Conservation (phyloP, 805 yeast species). For the Yamadazyma sp. region DNA sequence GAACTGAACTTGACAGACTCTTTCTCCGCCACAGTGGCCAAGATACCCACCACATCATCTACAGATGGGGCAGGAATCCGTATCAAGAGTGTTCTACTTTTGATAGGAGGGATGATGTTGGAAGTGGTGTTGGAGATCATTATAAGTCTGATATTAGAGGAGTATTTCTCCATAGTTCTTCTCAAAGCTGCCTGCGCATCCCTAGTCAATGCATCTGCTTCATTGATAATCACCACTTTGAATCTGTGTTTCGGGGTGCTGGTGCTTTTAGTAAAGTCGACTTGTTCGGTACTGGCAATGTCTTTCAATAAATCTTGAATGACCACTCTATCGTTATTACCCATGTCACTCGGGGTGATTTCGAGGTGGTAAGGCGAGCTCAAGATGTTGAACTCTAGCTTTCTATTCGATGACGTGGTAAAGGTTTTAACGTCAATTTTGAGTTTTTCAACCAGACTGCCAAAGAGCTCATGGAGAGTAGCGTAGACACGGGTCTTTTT, state of each 20-base stretch:
- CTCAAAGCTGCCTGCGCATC: conserved; percentile 96
- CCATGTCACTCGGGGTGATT: conserved; percentile 96
- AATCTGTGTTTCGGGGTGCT: conserved; percentile 52
- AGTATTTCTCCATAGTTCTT: conserved; percentile 94
- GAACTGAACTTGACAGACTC: conserved; percentile 53
- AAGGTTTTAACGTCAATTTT: conserved; percentile 90
- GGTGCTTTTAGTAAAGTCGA: conserved; percentile 61
- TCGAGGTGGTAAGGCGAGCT: conserved; percentile 89
- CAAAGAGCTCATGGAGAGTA: conserved; percentile 75
- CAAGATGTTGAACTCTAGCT: conserved; percentile 89
- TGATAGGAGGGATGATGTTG: conserved; percentile 89
- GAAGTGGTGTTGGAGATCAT: conserved; percentile 88
- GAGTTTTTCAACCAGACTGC: conserved; percentile 71
- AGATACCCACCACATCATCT: conserved; percentile 56
- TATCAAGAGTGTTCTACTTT: conserved; percentile 86
- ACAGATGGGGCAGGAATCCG: conserved; percentile 79
- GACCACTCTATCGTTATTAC: conserved; percentile 91
- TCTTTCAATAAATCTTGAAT: conserved; percentile 93
- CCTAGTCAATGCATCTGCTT: conserved; percentile 84
- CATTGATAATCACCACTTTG: conserved; percentile 83
- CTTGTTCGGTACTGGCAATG: conserved; percentile 92
- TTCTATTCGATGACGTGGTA: conserved; percentile 68
- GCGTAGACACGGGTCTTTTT: conserved; percentile 91
- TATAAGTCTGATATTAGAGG: conserved; percentile 80
- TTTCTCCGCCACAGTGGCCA: conserved; percentile 53